Evolutionary conservation across 106 monocot genomes (phyloP).

Genomic region (Amphibolis antarctica): DNA sequence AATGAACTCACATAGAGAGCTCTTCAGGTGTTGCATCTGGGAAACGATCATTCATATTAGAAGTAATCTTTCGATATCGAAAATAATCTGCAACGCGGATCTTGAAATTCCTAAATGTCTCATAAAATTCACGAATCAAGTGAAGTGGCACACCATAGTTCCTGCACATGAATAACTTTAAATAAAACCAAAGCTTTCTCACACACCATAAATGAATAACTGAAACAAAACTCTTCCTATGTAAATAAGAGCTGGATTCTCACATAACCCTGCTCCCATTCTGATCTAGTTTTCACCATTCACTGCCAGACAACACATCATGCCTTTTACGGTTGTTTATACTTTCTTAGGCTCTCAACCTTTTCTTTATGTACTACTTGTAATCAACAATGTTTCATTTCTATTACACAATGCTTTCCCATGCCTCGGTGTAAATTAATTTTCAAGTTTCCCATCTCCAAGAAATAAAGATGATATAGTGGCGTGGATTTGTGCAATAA

Average conservation of each 20-base stretch:
- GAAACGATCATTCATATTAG: slow-evolving; percentile 94
- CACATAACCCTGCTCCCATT: too few relatives aligned
- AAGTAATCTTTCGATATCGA: slow-evolving; percentile 79
- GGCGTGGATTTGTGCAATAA: neutral
- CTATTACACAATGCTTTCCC: too few relatives aligned
- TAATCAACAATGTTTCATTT: too few relatives aligned
- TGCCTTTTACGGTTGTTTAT: too few relatives aligned
- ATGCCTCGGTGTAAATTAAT: neutral
- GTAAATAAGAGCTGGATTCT: too few relatives aligned
- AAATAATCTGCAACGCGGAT: slow-evolving; percentile 73
- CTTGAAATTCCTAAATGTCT: slow-evolving; percentile 87
- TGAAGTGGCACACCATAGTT: slow-evolving; percentile 80
- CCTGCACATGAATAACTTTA: slow-evolving; percentile 18
- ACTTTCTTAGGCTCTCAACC: too few relatives aligned
- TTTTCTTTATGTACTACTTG: too few relatives aligned
- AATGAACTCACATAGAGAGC: slow-evolving; percentile 45
- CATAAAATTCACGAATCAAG: slow-evolving; percentile 95
- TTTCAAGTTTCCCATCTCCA: neutral
- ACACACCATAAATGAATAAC: too few relatives aligned
- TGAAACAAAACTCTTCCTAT: too few relatives aligned
- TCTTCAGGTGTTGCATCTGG: slow-evolving; percentile 90
- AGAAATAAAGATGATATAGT: neutral
- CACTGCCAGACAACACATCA: too few relatives aligned
- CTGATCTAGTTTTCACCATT: too few relatives aligned
- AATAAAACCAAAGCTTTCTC: too few relatives aligned